phyloP scores from a whole-genome alignment of 257 asterid genomes.

The Fraxinus excelsior region DNA sequence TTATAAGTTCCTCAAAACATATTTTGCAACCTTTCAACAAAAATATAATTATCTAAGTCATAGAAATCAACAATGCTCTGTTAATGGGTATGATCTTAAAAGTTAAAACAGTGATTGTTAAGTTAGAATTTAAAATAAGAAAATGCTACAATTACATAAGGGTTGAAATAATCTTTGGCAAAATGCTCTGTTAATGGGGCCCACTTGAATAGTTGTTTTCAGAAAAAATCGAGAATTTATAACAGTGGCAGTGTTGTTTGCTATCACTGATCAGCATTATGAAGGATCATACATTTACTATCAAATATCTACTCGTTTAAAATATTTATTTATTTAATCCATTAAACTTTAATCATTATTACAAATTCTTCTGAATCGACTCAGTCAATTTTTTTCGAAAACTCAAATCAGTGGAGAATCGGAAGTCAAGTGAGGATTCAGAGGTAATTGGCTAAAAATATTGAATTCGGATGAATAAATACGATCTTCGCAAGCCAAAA shows the following conservation, averaged over 20 bases:
- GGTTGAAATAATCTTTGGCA: too few relatives aligned
- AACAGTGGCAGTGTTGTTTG: conserved; percentile 2
- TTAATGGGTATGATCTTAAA: too few relatives aligned
- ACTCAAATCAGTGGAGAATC: conserved; percentile 9
- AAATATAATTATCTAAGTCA: too few relatives aligned
- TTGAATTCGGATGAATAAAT: neutral
- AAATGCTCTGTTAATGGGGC: too few relatives aligned
- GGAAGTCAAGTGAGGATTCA: conserved; percentile 6
- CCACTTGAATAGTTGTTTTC: neutral
- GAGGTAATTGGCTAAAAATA: neutral
- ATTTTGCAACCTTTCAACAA: too few relatives aligned
- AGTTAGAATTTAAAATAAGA: too few relatives aligned
- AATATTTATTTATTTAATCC: neutral
- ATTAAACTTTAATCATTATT: neutral
- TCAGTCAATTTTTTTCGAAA: neutral
- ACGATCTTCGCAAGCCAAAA: neutral
- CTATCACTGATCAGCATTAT: conserved; percentile 20
- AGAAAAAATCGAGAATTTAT: neutral
- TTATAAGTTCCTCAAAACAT: too few relatives aligned
- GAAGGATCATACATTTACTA: conserved; percentile 22
- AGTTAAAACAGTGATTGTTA: too few relatives aligned
- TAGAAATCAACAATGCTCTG: too few relatives aligned
- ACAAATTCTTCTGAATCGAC: conserved; percentile 11
- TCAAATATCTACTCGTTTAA: conserved; percentile 12
- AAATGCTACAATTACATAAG: too few relatives aligned